Percentiles rank a stretch among this genome's conserved stretches.
These are phyloP conservation scores for Firmiana major DNA, from an alignment of 345 rosid species.

Conservation along the genomic window DNA sequence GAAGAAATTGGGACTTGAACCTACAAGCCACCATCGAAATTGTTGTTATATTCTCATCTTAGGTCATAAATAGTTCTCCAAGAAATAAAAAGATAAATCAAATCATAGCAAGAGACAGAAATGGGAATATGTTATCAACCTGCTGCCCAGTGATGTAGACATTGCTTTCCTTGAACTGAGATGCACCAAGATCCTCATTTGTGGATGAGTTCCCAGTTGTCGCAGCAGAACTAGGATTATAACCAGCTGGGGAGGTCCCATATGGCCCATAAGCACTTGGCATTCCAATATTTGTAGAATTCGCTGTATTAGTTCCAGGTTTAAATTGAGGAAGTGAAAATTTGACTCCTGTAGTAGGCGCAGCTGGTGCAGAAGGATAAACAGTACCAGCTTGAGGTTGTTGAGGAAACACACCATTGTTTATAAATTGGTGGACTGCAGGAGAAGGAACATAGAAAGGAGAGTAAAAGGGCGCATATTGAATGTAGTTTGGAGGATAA, in stretches of 20 bases:
- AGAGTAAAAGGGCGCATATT: conserved; percentile 71
- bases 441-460: conserved; percentile 76
- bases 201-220: conserved; percentile 64
- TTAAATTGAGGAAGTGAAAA: conserved; percentile 76
- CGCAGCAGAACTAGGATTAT: conserved; percentile 58
- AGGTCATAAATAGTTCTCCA: not conserved
- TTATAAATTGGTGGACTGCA: conserved; percentile 67
- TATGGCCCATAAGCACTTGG: conserved; percentile 76
- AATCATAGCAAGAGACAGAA: not conserved
- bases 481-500: conserved; percentile 80
- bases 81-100: not conserved
- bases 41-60: not conserved
- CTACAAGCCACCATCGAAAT: not conserved
- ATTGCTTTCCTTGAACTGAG: conserved; percentile 80
- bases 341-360: conserved; percentile 66
- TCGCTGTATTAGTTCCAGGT: conserved; percentile 69
- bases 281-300: conserved; percentile 65
- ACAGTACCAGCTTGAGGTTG: conserved; percentile 75
- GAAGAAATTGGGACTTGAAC: not conserved
- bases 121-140: conserved; percentile 36
- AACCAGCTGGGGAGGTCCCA: conserved; percentile 73
- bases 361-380: conserved; percentile 67
- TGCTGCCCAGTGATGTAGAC: conserved; percentile 70
- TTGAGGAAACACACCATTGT: conserved; percentile 79
- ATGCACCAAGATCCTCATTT: conserved; percentile 68